Evolutionary conservation across 73 alveolate species (phyloP).

Genomic region (Tetrahymena elliotti): DNA sequence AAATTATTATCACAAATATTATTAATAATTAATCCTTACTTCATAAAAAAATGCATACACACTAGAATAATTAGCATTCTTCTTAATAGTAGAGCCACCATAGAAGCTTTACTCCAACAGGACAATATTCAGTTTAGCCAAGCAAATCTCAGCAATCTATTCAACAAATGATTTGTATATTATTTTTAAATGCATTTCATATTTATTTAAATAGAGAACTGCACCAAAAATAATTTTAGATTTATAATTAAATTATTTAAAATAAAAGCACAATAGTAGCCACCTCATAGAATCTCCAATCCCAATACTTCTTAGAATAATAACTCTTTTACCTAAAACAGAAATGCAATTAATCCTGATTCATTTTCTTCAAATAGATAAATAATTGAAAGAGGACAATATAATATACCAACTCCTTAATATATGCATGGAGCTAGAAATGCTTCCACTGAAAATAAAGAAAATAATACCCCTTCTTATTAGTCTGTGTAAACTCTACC

Average conservation of each 20-base stretch:
- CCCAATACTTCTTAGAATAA: background rate
- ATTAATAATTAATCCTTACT: background rate
- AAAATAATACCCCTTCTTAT: background rate
- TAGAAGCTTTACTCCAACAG: background rate
- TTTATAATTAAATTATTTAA: background rate
- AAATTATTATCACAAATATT: background rate
- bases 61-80: background rate
- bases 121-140: background rate
- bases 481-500: background rate
- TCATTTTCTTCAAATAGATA: background rate
- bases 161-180: background rate
- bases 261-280: background rate
- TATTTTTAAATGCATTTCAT: background rate
- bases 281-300: background rate
- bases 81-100: background rate
- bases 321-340: background rate
- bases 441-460: background rate
- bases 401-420: background rate
- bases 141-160: background rate
- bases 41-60: background rate
- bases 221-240: background rate
- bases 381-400: background rate
- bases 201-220: background rate
- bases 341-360: background rate
- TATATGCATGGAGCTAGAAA: background rate